These are phyloP conservation scores for Coemansia sp. DNA, from an alignment of 192 early-diverging fungal genomes.

Conservation along the genomic window DNA sequence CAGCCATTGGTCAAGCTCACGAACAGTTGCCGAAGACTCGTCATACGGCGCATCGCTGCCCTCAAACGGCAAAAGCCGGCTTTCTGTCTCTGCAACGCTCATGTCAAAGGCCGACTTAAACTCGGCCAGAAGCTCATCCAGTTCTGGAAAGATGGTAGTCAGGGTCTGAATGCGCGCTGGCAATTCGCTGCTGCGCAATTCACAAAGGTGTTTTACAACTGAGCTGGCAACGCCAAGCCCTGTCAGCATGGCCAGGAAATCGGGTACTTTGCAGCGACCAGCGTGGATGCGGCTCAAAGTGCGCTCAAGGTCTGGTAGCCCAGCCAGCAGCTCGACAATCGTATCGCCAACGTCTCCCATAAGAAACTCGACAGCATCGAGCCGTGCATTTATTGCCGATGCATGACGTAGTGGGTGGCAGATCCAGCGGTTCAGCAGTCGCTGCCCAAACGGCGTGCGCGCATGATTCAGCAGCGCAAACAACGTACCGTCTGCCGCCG, in stretches of 20 bases:
- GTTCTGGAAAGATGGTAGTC: slow-evolving; percentile 56
- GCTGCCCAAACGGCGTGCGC: slow-evolving; percentile 85
- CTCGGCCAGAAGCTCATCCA: slow-evolving; percentile 65
- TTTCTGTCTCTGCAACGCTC: slow-evolving; percentile 56
- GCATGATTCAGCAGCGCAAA: slow-evolving; percentile 83
- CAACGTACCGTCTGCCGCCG: slow-evolving; percentile 67
- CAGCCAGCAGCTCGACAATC: slow-evolving; percentile 46
- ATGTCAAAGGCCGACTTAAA: slow-evolving; percentile 78
- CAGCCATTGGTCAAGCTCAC: slow-evolving; percentile 66
- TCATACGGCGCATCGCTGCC: slow-evolving; percentile 85
- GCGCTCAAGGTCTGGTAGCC: slow-evolving; percentile 87
- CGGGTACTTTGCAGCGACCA: slow-evolving; percentile 77
- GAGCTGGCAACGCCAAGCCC: slow-evolving; percentile 55
- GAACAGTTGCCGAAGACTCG: slow-evolving; percentile 56
- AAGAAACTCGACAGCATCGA: slow-evolving; percentile 89
- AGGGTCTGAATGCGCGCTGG: slow-evolving; percentile 31
- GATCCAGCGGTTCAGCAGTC: slow-evolving; percentile 76
- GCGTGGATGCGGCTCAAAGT: slow-evolving; percentile 88
- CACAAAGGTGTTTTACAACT: slow-evolving; percentile 16
- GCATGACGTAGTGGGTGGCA: slow-evolving; percentile 81
- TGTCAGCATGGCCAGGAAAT: slow-evolving; percentile 72
- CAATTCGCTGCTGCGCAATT: not conserved
- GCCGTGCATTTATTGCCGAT: slow-evolving; percentile 72
- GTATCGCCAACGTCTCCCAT: slow-evolving; percentile 57
- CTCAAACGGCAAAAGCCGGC: slow-evolving; percentile 62